phyloP scores from a whole-genome alignment of 129 eudicot species.

The Escallonia herrerae region DNA sequence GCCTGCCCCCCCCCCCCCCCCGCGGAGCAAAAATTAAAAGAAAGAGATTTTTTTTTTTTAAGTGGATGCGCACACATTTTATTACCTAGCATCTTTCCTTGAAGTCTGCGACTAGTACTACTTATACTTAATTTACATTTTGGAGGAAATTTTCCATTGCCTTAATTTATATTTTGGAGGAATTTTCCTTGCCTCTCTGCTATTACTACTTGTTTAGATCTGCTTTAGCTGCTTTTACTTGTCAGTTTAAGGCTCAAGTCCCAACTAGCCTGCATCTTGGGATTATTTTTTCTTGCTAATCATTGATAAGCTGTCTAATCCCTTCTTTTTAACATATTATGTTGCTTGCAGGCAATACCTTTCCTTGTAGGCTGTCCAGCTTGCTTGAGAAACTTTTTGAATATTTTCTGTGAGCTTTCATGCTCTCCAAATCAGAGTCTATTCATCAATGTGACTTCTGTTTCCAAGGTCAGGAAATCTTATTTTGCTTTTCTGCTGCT shows the following conservation, averaged over 20 bases:
- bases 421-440: constrained; percentile 96
- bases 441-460: constrained; percentile 87
- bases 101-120: too few species aligned
- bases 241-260: background rate
- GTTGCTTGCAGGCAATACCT: constrained; percentile 81
- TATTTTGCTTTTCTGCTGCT: constrained; percentile 1
- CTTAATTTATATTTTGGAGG: too few species aligned
- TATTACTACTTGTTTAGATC: background rate
- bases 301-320: background rate
- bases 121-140: too few species aligned
- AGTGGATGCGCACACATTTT: too few species aligned
- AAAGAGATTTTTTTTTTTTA: too few species aligned
- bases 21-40: too few species aligned
- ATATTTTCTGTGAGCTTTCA: constrained; percentile 89
- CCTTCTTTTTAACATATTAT: constrained; percentile 9
- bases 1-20: too few species aligned
- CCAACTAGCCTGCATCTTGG: background rate
- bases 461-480: constrained; percentile 53
- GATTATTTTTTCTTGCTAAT: background rate
- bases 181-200: too few species aligned
- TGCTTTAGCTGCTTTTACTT: background rate
- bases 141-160: too few species aligned
- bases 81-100: too few species aligned
- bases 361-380: constrained; percentile 99
- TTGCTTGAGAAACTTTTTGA: constrained; percentile 94